Base-by-base conservation (phyloP, 108 stramenopile species). In the Parietichytrium sp. region DNA sequence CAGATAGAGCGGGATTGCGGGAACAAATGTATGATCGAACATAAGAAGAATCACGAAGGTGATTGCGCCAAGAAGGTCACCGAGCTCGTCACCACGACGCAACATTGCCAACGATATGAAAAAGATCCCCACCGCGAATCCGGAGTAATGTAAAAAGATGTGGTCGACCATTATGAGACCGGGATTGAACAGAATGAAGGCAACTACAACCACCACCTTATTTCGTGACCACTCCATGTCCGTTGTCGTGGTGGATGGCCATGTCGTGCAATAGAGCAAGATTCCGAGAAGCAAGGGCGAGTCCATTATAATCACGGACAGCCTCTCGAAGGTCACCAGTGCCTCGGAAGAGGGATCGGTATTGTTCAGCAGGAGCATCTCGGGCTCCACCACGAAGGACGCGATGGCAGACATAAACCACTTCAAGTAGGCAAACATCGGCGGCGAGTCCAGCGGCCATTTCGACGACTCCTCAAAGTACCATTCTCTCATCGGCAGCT, bases 181-280 rank as follows among this genome's bases (percentile, higher is more conserved):
- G 16, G 61, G 61, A 2, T 72, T 72, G 20, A 72, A 72, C 10
- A 72, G 61, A 6, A 42, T 72, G 42, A 72, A 42, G 23, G 61
- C 61, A 6, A 72, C 61, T 25, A 72, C 61, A 33, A 72, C 61
- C 2, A 72, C 61, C 38, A 72, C 61, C 61, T 72, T 72, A 25
- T 72, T 72, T 16, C 61, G 61, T 7, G 61, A 72, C 61, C 61
- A 72, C 61, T 72, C 61, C 61, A 72, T 72, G 61, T 72, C 61
- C 38, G 61, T 72, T 42, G 61, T 72, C 16, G 61, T 72, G 18
- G 42, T 72, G 23, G 61, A 72, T n/a, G 61, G 61, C 61, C 61
- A 72, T 33, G 61, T 72, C 42, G 61, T 72, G 61, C 61, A 72
- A 42, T 72, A 72, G 20, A 72, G 3, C 15, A 72, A 42, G 2